Percentiles rank a stretch among this genome's conserved stretches.
Conservation (phyloP, 129 eudicot species). For the Artemisia argyi region DNA sequence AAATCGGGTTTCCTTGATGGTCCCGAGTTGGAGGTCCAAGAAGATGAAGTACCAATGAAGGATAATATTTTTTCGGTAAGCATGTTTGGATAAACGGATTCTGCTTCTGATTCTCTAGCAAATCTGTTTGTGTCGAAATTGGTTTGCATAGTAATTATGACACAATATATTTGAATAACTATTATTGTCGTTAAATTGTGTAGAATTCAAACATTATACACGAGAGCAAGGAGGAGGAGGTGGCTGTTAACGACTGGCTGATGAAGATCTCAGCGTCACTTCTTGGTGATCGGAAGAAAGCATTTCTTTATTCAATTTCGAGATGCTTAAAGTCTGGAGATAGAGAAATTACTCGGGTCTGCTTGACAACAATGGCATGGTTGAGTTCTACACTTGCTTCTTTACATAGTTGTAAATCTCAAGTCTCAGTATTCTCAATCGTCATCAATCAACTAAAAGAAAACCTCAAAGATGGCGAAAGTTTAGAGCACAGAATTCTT, state of each 20-base stretch:
- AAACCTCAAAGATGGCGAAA: slow-evolving; percentile 11
- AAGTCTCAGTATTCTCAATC: background rate
- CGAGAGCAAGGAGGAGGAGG: background rate
- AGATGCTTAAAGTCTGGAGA: slow-evolving; percentile 7
- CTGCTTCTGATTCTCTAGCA: background rate
- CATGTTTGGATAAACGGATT: background rate
- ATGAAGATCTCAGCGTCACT: background rate
- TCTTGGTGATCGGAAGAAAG: background rate
- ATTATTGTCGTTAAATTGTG: background rate
- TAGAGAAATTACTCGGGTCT: slow-evolving; percentile 1
- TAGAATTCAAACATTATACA: background rate
- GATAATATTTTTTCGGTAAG: background rate
- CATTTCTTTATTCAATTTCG: background rate
- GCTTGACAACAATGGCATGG: slow-evolving; percentile 10
- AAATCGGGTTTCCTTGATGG: slow-evolving; percentile 10
- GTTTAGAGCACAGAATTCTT: slow-evolving; percentile 8
- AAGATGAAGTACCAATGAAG: background rate
- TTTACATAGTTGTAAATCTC: background rate
- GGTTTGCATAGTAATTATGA: background rate
- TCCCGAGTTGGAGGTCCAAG: slow-evolving; percentile 6
- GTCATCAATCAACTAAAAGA: slow-evolving; percentile 14
- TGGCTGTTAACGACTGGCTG: slow-evolving; percentile 11
- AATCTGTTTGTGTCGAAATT: background rate
- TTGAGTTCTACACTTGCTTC: slow-evolving; percentile 3
- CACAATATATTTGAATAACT: background rate